Evolutionary conservation across 164 flowering plant genomes (phyloP), one percentile per base, ranked within the genome.

Genomic region (Protea cynaroides): DNA sequence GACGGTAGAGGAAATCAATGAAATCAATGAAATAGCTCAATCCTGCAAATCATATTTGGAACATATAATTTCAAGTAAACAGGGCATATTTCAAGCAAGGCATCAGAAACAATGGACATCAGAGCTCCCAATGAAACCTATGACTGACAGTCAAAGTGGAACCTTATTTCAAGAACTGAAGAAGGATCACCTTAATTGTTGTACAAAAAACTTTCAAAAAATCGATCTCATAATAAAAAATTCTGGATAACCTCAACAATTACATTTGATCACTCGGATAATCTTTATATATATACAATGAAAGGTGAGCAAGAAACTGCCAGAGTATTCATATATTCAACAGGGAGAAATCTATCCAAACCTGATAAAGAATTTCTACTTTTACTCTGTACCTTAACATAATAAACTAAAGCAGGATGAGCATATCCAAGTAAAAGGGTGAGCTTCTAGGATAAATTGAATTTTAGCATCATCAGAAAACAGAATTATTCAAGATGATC

Each of bases 231-330:
- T 18, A n/a, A 13, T 11, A 2, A 36, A 19, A 25, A 18, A 3
- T 24, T 49, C 3, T 2, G 8, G 9, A 24, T 19, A 53, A 21
- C 29, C 37, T 65, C 34, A 15, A 65, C 50, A 64, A 64, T 59
- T 63, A 21, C 19, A 25, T 25, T 19, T 51, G 63, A 62, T 21
- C 50, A 17, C 40, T 25, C 34, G 13, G 17, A 38, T 29, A 44
- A 50, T 21, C 46, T 60, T 38, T 56, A 61, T 62, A 62, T 55
- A 53, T 62, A 47, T 61, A 69, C 68, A 69, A 23, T 53, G 53
- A 53, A 69, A 53, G 67, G 23, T 15, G 51, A 52, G 11, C 38
- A 53, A 8, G 51, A 25, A 18, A 12, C 59, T 38, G 19, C 58
- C 53, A 8, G 40, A 51, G 25, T 14, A 58, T 50, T 49, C 34